Evolutionary conservation across 2,329 filamentous ascomycete genomes (phyloP).

Genomic region (Pseudogymnoascus sp.): DNA sequence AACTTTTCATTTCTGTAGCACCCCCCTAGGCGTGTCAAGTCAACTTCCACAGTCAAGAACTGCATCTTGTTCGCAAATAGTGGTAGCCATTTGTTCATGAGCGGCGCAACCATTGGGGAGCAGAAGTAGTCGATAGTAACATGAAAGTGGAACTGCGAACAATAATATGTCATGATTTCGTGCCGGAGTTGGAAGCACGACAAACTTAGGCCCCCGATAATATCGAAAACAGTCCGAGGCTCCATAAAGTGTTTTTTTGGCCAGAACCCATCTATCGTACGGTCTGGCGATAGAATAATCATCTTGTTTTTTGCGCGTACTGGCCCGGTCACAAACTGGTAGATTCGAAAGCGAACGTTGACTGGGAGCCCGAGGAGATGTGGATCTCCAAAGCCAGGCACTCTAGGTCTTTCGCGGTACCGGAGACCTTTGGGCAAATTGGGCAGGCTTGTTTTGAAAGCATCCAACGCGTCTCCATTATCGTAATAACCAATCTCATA

Average conservation of each 20-base stretch:
- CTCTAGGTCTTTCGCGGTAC: background rate
- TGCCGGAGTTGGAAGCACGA: slow-evolving; percentile 19
- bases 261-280: background rate
- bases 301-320: background rate
- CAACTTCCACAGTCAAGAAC: slow-evolving; percentile 28
- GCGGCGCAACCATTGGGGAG: slow-evolving; percentile 23
- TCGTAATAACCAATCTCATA: background rate
- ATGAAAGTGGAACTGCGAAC: slow-evolving; percentile 29
- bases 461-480: background rate
- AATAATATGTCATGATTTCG: slow-evolving; percentile 31
- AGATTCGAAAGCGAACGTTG: background rate
- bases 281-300: background rate
- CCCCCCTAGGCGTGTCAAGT: slow-evolving; percentile 27
- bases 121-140: slow-evolving; percentile 26
- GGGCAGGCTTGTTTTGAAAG: background rate
- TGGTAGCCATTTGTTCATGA: slow-evolving; percentile 24
- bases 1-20: background rate
- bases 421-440: background rate
- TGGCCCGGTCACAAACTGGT: background rate
- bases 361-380: background rate
- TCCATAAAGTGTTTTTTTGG: background rate
- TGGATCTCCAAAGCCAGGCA: background rate
- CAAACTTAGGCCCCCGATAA: background rate
- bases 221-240: background rate
- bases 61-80: slow-evolving; percentile 25